A percentile compares a stretch with the other conserved stretches of the same genome.
These are phyloP conservation scores for Euphorbia pulcherrima DNA, from an alignment of 345 rosid species.

Conservation along the genomic window DNA sequence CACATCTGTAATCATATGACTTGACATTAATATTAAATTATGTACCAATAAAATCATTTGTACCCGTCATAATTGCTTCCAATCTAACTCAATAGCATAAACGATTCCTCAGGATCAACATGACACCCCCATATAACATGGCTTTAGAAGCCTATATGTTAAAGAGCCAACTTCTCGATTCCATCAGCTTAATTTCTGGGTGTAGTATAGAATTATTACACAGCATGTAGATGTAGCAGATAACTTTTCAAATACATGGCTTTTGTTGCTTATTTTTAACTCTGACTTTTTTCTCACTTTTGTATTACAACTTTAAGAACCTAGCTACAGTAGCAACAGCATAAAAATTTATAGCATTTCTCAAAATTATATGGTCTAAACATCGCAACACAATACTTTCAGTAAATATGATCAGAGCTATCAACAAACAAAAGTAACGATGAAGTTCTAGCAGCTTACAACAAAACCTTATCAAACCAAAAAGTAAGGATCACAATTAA, in stretches of 20 bases:
- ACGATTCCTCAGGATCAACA: neutral
- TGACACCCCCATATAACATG: neutral
- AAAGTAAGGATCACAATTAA: neutral
- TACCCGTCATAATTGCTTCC: neutral
- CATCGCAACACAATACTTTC: neutral
- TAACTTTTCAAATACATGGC: neutral
- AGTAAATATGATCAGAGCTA: neutral
- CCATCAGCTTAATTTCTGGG: neutral
- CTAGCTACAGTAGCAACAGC: neutral
- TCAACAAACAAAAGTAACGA: neutral
- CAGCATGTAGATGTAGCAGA: neutral
- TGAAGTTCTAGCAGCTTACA: conserved; percentile 1
- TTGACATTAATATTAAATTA: neutral
- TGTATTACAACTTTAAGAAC: neutral
- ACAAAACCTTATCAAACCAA: neutral
- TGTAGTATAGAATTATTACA: neutral
- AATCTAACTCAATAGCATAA: neutral
- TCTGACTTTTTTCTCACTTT: too few relatives aligned
- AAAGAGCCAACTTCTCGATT: neutral
- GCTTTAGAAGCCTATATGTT: neutral
- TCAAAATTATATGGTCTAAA: neutral
- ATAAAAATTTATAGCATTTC: too few relatives aligned
- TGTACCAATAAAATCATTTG: neutral
- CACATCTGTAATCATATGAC: neutral
- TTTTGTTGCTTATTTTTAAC: too few relatives aligned